Evolutionary conservation across 73 alveolate genomes (phyloP).

Genomic region (Symbiodinium pilosum): DNA sequence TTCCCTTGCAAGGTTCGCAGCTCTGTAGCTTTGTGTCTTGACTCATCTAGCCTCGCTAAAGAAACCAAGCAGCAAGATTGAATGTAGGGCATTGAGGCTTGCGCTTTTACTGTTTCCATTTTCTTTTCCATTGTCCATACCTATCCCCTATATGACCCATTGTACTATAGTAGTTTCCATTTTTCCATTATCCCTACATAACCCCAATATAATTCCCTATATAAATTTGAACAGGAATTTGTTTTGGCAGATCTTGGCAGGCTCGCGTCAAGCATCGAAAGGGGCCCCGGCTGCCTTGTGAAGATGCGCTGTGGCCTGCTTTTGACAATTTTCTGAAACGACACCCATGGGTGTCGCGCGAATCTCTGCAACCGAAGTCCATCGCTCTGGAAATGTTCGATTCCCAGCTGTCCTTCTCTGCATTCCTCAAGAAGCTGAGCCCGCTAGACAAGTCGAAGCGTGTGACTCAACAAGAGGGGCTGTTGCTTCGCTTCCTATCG

Average conservation of each 20-base stretch:
- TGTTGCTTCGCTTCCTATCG: neutral
- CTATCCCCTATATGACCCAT: too few species aligned
- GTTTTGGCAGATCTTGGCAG: neutral
- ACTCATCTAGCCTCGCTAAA: too few species aligned
- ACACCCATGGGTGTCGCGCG: constrained; percentile 6
- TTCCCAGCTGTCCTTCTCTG: neutral
- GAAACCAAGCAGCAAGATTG: too few species aligned
- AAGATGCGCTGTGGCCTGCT: constrained; percentile 20
- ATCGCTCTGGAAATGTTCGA: constrained; percentile 22
- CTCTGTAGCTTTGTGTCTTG: too few species aligned
- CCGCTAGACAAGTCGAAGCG: neutral
- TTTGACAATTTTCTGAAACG: neutral
- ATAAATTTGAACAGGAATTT: too few species aligned
- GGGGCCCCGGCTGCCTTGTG: constrained; percentile 18
- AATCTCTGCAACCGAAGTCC: neutral
- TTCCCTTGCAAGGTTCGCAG: too few species aligned
- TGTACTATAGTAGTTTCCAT: too few species aligned
- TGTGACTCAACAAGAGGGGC: neutral
- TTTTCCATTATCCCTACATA: too few species aligned
- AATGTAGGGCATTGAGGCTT: too few species aligned
- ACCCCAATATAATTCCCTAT: too few species aligned
- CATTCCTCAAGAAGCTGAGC: neutral
- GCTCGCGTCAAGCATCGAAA: neutral
- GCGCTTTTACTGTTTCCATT: too few species aligned
- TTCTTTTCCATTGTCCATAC: too few species aligned